phyloP scores from a whole-genome alignment of 2,329 filamentous ascomycete genomes.

The Calonectria leucothoes region DNA sequence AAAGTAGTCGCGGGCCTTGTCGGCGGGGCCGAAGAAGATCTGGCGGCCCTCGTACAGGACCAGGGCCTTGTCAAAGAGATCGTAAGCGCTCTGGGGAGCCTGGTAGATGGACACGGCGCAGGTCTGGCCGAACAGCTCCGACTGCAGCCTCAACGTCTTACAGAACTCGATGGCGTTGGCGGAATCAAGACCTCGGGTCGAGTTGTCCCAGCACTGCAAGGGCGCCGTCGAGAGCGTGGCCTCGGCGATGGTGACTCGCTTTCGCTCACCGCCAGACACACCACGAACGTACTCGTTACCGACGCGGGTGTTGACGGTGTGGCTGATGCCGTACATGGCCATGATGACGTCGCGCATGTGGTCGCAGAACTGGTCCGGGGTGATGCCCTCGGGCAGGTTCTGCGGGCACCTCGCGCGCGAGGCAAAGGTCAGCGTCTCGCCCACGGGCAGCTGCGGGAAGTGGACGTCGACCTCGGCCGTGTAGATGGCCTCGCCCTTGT shows the following conservation, averaged over 20 bases:
- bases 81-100: constrained; percentile 22
- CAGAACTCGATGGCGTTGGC: constrained; percentile 26
- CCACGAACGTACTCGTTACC: constrained; percentile 24
- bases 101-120: constrained; percentile 26
- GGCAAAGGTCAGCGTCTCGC: constrained; percentile 24
- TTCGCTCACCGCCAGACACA: constrained; percentile 20
- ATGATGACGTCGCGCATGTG: constrained; percentile 25
- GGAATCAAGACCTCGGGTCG: constrained; percentile 16
- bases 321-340: constrained; percentile 26
- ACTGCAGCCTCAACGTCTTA: constrained; percentile 18
- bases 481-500: constrained; percentile 26
- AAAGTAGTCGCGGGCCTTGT: constrained; percentile 20
- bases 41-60: constrained; percentile 22
- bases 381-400: constrained; percentile 14
- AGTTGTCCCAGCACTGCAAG: constrained; percentile 26
- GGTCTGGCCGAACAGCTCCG: constrained; percentile 20
- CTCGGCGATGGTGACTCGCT: constrained; percentile 24
- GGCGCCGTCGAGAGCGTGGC: constrained; percentile 19
- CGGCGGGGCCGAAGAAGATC: constrained; percentile 19
- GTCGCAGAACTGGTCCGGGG: constrained; percentile 10
- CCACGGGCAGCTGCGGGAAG: constrained; percentile 24
- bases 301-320: constrained; percentile 23
- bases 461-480: constrained; percentile 22
- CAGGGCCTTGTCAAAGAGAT: constrained; percentile 23
- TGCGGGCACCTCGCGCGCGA: constrained; percentile 19